phyloP scores from a whole-genome alignment of 2,329 filamentous ascomycete species.

The Colletotrichum zoysiae region DNA sequence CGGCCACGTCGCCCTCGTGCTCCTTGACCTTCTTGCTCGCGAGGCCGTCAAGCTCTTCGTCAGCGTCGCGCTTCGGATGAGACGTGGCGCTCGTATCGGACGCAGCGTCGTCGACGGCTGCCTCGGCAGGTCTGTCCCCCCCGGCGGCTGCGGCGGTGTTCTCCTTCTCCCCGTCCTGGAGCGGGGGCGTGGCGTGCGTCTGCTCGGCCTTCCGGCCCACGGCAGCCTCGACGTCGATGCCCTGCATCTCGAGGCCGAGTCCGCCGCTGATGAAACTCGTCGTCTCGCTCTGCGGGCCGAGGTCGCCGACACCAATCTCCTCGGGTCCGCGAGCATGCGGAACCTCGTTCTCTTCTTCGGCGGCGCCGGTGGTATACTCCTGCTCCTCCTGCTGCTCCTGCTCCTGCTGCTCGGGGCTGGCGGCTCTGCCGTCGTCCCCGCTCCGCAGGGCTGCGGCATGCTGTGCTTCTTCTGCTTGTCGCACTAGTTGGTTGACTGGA shows the following conservation, averaged over 20 bases:
- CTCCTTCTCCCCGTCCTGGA: slow-evolving; percentile 43
- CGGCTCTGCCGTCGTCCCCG: slow-evolving; percentile 33
- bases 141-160: slow-evolving; percentile 36
- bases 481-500: slow-evolving; percentile 71
- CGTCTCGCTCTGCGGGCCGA: slow-evolving; percentile 75
- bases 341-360: slow-evolving; percentile 70
- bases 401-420: slow-evolving; percentile 41
- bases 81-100: slow-evolving; percentile 51
- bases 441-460: slow-evolving; percentile 36
- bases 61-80: slow-evolving; percentile 69
- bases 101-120: slow-evolving; percentile 44
- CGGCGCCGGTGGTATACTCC: slow-evolving; percentile 41
- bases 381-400: slow-evolving; percentile 43
- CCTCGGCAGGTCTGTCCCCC: slow-evolving; percentile 33
- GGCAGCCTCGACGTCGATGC: slow-evolving; percentile 71
- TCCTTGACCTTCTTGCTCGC: slow-evolving; percentile 65
- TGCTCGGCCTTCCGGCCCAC: slow-evolving; percentile 65
- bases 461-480: slow-evolving; percentile 47
- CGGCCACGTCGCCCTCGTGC: slow-evolving; percentile 46
- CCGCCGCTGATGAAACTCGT: slow-evolving; percentile 54
- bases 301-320: slow-evolving; percentile 87
- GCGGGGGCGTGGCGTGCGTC: slow-evolving; percentile 45
- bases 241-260: slow-evolving; percentile 61
- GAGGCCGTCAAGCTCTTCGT: slow-evolving; percentile 57
- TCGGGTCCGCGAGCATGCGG: slow-evolving; percentile 89